Evolutionary conservation across 768 basidiomycete species (phyloP).

Genomic region (Cystofilobasidium ferigula): DNA sequence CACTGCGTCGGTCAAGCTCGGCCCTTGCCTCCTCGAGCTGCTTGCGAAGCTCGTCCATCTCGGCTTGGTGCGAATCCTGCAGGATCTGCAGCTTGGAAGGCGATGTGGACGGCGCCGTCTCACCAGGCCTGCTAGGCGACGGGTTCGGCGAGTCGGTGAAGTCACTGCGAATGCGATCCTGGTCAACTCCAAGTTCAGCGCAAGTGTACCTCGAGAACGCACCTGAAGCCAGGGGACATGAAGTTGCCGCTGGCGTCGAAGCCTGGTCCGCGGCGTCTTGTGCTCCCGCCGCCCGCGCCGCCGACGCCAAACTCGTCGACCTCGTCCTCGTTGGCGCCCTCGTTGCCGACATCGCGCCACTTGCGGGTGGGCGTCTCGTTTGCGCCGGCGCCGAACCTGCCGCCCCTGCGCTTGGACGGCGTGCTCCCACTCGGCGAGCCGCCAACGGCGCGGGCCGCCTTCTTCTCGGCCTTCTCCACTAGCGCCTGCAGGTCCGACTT

Average conservation of each 20-base stretch:
- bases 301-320: conserved; percentile 40
- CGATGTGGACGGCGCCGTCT: neutral
- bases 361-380: conserved; percentile 17
- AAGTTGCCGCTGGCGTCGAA: conserved; percentile 36
- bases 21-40: conserved; percentile 32
- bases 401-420: conserved; percentile 18
- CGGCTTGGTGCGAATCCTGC: conserved; percentile 34
- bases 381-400: neutral
- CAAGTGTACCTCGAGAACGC: neutral
- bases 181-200: neutral
- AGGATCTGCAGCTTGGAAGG: conserved; percentile 31
- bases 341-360: conserved; percentile 25
- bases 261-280: conserved; percentile 34
- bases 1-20: conserved; percentile 33
- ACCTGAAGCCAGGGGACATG: conserved; percentile 30
- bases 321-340: conserved; percentile 36
- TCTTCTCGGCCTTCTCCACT: conserved; percentile 57
- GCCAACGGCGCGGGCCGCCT: neutral
- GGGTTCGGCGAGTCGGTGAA: conserved; percentile 35
- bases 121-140: conserved; percentile 25
- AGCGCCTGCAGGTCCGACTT: conserved; percentile 79
- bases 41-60: conserved; percentile 30
- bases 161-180: conserved; percentile 31
- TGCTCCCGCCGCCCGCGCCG: conserved; percentile 32
- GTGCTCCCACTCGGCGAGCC: conserved; percentile 9